Evolutionary conservation across 345 rosid species (phyloP).

Genomic region (Physaria fendleri): DNA sequence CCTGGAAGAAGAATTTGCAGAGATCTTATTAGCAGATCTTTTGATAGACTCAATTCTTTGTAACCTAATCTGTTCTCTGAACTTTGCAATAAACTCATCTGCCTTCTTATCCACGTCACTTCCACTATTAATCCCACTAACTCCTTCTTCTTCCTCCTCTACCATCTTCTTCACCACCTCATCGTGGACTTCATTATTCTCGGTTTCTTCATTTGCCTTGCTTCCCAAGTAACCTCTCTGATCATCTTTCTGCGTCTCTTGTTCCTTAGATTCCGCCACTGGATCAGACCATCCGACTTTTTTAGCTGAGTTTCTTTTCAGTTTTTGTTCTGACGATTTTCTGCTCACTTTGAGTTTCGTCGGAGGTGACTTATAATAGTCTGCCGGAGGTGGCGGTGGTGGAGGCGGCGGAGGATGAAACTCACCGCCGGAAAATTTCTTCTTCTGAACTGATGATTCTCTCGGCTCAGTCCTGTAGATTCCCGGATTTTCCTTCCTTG

Average conservation of each 20-base stretch:
- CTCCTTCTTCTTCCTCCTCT: constrained; percentile 33
- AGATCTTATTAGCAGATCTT: constrained; percentile 41
- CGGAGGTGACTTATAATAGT: constrained; percentile 32
- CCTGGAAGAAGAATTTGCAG: constrained; percentile 18
- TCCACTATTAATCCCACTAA: constrained; percentile 28
- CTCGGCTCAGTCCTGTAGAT: constrained; percentile 11
- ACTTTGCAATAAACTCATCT: constrained; percentile 93
- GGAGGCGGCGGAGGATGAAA: constrained; percentile 62
- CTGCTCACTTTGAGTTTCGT: constrained; percentile 24
- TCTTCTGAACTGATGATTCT: constrained; percentile 20
- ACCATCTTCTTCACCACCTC: not conserved
- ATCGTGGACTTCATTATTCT: constrained; percentile 2
- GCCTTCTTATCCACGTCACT: constrained; percentile 97
- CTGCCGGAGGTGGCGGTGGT: constrained; percentile 52
- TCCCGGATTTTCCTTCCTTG: constrained; percentile 18
- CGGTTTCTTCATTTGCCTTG: constrained; percentile 34
- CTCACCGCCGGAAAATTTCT: constrained; percentile 5
- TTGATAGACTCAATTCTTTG: constrained; percentile 90
- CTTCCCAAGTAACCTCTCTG: constrained; percentile 1
- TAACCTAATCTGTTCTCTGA: constrained; percentile 97
- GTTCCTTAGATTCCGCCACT: constrained; percentile 19
- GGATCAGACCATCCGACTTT: constrained; percentile 32
- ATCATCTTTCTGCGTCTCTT: constrained; percentile 22
- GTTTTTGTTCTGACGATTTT: constrained; percentile 15
- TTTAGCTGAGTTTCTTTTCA: constrained; percentile 29